A percentile compares a stretch with the other conserved stretches of the same genome.
These are phyloP conservation scores for Amorphotheca resinae DNA, from an alignment of 495 filamentous ascomycete species.

Conservation along the genomic window DNA sequence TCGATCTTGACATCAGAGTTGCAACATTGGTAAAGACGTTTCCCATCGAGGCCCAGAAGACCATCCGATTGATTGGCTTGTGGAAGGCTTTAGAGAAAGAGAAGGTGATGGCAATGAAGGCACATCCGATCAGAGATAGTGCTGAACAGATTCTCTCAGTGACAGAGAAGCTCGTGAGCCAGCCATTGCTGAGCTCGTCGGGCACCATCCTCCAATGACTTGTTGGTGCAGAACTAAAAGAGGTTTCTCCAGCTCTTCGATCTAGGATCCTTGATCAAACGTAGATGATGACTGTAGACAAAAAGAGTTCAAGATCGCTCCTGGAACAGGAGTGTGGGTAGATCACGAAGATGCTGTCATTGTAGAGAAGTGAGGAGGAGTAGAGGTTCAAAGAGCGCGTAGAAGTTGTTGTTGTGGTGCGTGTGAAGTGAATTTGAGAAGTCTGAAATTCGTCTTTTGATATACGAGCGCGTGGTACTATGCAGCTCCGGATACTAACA, in stretches of 20 bases:
- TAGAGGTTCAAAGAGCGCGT: background rate
- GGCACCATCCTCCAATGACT: constrained; percentile 9
- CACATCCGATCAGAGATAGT: constrained; percentile 58
- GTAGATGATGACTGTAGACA: background rate
- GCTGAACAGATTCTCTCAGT: constrained; percentile 58
- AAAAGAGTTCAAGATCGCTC: background rate
- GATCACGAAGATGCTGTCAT: background rate
- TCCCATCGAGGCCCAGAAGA: constrained; percentile 77
- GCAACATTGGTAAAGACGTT: constrained; percentile 74
- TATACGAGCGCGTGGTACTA: too few relatives aligned
- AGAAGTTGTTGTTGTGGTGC: too few relatives aligned
- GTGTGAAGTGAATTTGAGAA: too few relatives aligned
- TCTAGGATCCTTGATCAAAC: background rate
- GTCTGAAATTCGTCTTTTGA: too few relatives aligned
- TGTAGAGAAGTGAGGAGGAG: background rate
- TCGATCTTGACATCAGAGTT: constrained; percentile 45
- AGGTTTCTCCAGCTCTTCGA: background rate
- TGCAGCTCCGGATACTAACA: too few relatives aligned
- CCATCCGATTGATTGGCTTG: constrained; percentile 80
- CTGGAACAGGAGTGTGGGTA: background rate
- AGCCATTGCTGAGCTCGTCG: constrained; percentile 12
- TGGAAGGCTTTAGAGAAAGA: constrained; percentile 45
- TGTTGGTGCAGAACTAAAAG: background rate
- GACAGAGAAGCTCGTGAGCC: constrained; percentile 16
- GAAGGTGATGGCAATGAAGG: constrained; percentile 65